phyloP scores from a whole-genome alignment of 116 monocot genomes.

The Thalassia testudinum region DNA sequence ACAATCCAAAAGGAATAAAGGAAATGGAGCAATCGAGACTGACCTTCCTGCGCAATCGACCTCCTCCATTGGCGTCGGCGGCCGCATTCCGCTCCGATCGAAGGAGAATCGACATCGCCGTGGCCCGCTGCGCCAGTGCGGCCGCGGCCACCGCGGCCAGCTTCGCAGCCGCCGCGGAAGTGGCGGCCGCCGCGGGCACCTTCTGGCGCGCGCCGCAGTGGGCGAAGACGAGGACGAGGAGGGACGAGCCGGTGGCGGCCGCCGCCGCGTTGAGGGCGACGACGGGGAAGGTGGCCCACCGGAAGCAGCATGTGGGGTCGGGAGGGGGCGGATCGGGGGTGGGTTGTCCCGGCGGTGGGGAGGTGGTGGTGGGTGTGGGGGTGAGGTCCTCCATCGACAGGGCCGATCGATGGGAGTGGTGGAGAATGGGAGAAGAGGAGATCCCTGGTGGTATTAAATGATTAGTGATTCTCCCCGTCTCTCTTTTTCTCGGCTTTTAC shows the following conservation, averaged over 20 bases:
- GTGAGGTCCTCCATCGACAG: neutral
- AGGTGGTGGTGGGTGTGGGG: neutral
- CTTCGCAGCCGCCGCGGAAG: slow-evolving; percentile 8
- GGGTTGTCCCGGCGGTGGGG: neutral
- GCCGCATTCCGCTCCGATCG: neutral
- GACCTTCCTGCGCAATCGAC: neutral
- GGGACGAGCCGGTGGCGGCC: neutral
- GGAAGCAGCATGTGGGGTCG: neutral
- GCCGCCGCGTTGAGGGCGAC: slow-evolving; percentile 9
- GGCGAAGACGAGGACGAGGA: neutral
- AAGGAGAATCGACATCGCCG: slow-evolving; percentile 10
- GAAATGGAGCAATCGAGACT: neutral
- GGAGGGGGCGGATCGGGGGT: neutral
- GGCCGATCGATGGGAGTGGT: too few species aligned
- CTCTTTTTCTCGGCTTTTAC: too few species aligned
- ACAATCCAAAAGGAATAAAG: too few species aligned
- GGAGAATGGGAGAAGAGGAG: too few species aligned
- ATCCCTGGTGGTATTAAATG: too few species aligned
- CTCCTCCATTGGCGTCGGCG: neutral
- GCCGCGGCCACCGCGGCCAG: slow-evolving; percentile 14
- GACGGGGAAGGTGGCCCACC: slow-evolving; percentile 2
- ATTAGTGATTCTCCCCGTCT: too few species aligned
- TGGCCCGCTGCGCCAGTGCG: slow-evolving; percentile 11
- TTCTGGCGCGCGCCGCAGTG: slow-evolving; percentile 8
- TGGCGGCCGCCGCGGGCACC: slow-evolving; percentile 8